Evolutionary conservation across 73 alveolate species (phyloP).

Genomic region (Tetrahymena borealis): DNA sequence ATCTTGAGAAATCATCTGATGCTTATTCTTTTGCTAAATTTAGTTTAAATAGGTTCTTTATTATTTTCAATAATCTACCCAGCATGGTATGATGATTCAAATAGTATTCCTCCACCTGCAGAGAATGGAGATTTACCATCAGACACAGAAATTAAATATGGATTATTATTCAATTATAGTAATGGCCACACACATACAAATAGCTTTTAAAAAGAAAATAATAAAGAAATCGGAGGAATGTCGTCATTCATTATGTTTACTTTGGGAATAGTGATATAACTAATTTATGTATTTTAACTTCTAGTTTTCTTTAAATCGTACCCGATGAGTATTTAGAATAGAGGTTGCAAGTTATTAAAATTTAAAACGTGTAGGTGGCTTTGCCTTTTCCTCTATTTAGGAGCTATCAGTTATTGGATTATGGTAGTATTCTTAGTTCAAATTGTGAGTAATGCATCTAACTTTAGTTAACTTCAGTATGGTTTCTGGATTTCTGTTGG

Average conservation of each 20-base stretch:
- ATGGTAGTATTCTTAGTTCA: neutral
- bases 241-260: neutral
- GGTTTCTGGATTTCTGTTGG: neutral
- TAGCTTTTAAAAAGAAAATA: neutral
- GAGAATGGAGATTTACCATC: neutral
- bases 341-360: neutral
- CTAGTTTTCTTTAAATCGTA: neutral
- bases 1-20: neutral
- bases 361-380: neutral
- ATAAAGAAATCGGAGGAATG: neutral
- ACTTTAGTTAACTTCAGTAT: neutral
- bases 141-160: neutral
- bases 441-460: neutral
- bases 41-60: neutral
- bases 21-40: neutral
- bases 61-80: neutral
- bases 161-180: neutral
- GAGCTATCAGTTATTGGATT: neutral
- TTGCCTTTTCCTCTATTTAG: neutral
- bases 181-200: neutral
- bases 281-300: neutral
- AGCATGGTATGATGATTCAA: neutral
- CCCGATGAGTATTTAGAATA: neutral
- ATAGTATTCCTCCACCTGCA: neutral
- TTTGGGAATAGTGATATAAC: neutral